Conservation (phyloP, 768 basidiomycete species). For the Ramaria rubella region DNA sequence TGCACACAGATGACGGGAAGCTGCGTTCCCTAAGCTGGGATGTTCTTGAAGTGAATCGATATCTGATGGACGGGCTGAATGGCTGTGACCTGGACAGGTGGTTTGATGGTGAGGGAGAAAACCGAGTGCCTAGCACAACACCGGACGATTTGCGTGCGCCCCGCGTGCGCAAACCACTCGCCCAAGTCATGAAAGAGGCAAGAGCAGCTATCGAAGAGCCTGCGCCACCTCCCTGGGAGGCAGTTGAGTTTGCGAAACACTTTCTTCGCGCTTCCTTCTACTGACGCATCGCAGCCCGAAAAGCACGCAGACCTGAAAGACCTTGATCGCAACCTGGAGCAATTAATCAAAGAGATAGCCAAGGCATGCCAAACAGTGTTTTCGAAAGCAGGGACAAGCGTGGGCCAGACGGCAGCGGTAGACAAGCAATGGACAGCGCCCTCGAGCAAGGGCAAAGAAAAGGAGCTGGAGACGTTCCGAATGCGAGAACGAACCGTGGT, state of each 20-base stretch:
- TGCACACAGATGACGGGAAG: conserved; percentile 43
- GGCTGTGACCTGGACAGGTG: conserved; percentile 69
- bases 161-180: conserved; percentile 29
- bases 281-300: not conserved
- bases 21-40: conserved; percentile 52
- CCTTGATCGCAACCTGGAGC: conserved; percentile 8
- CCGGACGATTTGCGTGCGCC: conserved; percentile 44
- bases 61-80: conserved; percentile 64
- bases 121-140: conserved; percentile 39
- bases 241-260: conserved; percentile 37
- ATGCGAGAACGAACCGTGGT: conserved; percentile 7
- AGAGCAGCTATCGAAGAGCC: conserved; percentile 42
- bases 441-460: not conserved
- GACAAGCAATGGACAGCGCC: not conserved
- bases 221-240: conserved; percentile 42
- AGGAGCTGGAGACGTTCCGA: not conserved
- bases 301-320: not conserved
- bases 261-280: not conserved
- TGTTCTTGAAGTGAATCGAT: conserved; percentile 73
- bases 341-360: conserved; percentile 2
- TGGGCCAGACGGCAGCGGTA: not conserved
- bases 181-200: conserved; percentile 41
- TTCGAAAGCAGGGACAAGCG: not conserved
- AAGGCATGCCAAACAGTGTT: not conserved
- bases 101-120: conserved; percentile 46